Percentiles rank a stretch among this genome's conserved stretches.
phyloP scores from a whole-genome alignment of 306 rosid genomes.

The Clitoria ternatea region DNA sequence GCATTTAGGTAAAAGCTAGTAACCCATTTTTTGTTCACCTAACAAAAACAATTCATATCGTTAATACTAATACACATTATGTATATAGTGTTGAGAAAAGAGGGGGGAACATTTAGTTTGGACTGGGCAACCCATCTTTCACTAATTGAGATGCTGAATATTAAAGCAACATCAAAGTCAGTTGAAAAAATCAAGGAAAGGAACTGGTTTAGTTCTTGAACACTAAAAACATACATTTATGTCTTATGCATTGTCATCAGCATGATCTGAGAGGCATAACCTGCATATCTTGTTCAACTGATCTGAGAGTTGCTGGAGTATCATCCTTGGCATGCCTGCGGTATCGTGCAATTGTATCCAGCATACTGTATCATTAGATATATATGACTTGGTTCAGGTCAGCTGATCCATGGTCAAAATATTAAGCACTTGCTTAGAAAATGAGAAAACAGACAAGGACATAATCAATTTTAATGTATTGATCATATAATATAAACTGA shows the following conservation, averaged over 20 bases:
- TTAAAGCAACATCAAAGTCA: neutral
- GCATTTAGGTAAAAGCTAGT: neutral
- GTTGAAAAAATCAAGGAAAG: neutral
- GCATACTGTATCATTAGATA: conserved; percentile 49
- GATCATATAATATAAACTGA: neutral
- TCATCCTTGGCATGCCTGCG: conserved; percentile 44
- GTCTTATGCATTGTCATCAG: neutral
- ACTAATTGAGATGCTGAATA: neutral
- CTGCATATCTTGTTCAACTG: conserved; percentile 51
- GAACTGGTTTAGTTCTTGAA: neutral
- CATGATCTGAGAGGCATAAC: no score
- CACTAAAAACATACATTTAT: neutral
- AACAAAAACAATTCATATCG: neutral
- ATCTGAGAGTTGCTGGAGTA: conserved; percentile 24
- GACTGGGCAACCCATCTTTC: neutral
- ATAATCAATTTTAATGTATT: no score
- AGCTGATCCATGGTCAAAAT: neutral
- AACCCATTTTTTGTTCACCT: neutral
- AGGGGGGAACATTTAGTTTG: neutral
- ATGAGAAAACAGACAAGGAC: neutral
- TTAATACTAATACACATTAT: neutral
- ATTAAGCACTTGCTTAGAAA: neutral
- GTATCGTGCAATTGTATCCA: conserved; percentile 57
- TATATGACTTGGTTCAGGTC: neutral
- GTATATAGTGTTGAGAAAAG: neutral